phyloP scores from a whole-genome alignment of 2,329 filamentous ascomycete genomes.

The Lecanicillium sp. region DNA sequence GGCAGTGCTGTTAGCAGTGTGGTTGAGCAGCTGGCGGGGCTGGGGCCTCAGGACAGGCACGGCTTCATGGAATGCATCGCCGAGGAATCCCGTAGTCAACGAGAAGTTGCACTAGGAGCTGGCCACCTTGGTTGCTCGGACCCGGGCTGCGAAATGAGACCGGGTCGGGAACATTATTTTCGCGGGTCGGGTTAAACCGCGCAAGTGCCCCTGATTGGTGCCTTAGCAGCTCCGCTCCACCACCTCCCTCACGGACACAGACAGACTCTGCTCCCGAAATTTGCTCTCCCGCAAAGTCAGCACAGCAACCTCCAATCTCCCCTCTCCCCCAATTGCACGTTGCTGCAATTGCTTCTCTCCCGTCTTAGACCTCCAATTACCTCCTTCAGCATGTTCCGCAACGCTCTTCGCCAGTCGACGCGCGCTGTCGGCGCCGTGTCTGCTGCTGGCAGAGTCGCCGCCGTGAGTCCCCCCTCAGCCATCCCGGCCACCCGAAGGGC shows the following conservation, averaged over 20 bases:
- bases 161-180: constrained; percentile 27
- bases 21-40: too few relatives aligned
- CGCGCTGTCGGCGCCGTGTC: constrained; percentile 91
- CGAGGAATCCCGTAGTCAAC: too few relatives aligned
- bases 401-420: constrained; percentile 93
- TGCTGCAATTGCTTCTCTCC: constrained; percentile 55
- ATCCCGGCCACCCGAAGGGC: constrained; percentile 30
- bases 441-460: constrained; percentile 83
- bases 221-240: constrained; percentile 27
- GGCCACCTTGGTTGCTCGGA: too few relatives aligned
- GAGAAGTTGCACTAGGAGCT: too few relatives aligned
- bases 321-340: constrained; percentile 54
- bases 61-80: too few relatives aligned
- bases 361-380: constrained; percentile 42
- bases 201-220: constrained; percentile 25
- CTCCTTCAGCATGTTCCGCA: constrained; percentile 81
- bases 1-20: too few relatives aligned
- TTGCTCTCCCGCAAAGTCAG: constrained; percentile 39
- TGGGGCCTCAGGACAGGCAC: too few relatives aligned
- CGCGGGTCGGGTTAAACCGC: constrained; percentile 31
- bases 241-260: constrained; percentile 34
- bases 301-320: constrained; percentile 48
- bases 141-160: constrained; percentile 7
- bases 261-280: constrained; percentile 34
- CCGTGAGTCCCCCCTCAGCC: constrained; percentile 66